phyloP scores from a whole-genome alignment of 164 flowering plant species.

The Brasenia schreberi region DNA sequence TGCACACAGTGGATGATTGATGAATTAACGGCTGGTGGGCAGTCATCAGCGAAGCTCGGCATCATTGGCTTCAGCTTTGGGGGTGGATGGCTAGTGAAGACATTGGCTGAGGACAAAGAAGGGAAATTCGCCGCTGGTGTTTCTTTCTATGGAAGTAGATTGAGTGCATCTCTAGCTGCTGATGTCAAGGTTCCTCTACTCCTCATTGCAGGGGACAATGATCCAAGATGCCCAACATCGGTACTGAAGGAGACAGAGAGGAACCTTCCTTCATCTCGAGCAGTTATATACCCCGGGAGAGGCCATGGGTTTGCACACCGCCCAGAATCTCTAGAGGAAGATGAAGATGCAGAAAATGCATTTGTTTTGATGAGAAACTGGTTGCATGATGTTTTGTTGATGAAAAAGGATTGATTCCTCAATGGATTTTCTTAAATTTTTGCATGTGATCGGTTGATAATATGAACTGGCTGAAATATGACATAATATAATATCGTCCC shows the following conservation, averaged over 20 bases:
- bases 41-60: slow-evolving; percentile 56
- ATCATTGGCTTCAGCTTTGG: slow-evolving; percentile 80
- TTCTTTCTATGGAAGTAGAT: slow-evolving; percentile 70
- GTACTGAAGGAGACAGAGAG: slow-evolving; percentile 30
- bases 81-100: slow-evolving; percentile 56
- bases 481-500: too few species aligned
- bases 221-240: slow-evolving; percentile 45
- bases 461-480: too few species aligned
- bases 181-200: slow-evolving; percentile 50
- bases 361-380: slow-evolving; percentile 57
- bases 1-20: slow-evolving; percentile 73
- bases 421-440: too few species aligned
- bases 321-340: slow-evolving; percentile 67
- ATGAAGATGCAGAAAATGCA: slow-evolving; percentile 75
- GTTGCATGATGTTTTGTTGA: slow-evolving; percentile 37
- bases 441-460: too few species aligned
- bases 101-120: slow-evolving; percentile 45
- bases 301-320: slow-evolving; percentile 87
- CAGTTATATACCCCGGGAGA: slow-evolving; percentile 50
- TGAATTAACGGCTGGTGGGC: slow-evolving; percentile 60
- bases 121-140: slow-evolving; percentile 42
- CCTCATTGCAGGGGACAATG: slow-evolving; percentile 58
- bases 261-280: slow-evolving; percentile 28
- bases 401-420: slow-evolving; percentile 1
- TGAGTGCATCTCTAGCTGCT: slow-evolving; percentile 35